phyloP scores from a whole-genome alignment of 495 filamentous ascomycete genomes.

The Rostrohypoxylon terebratum region DNA sequence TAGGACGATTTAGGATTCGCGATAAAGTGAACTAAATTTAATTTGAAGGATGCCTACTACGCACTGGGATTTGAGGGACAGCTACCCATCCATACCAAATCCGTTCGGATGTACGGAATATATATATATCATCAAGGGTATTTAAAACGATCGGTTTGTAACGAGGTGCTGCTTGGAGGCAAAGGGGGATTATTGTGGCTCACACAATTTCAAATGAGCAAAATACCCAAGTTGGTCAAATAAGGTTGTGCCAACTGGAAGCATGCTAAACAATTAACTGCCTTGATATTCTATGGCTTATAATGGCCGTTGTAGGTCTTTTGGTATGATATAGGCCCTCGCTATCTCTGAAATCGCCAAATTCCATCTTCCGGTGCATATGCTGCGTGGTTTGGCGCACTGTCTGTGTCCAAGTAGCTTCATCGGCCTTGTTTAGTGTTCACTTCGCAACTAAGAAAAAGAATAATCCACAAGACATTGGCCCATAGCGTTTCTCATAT shows the following conservation, averaged over 20 bases:
- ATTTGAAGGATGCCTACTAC: not conserved
- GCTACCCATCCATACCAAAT: not conserved
- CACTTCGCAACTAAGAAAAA: not conserved
- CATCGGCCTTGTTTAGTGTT: not conserved
- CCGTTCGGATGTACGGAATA: not conserved
- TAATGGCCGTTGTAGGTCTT: not conserved
- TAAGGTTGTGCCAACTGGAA: not conserved
- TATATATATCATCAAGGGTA: not conserved
- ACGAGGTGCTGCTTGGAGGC: not conserved
- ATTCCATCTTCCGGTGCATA: not conserved
- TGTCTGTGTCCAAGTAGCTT: not conserved
- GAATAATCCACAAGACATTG: not conserved
- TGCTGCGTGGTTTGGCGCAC: not conserved
- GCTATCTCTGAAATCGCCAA: not conserved
- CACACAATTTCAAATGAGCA: constrained; percentile 3
- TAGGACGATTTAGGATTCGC: constrained; percentile 5
- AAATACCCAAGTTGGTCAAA: constrained; percentile 20
- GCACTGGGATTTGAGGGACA: not conserved
- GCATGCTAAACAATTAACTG: not conserved
- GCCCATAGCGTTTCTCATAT: not conserved
- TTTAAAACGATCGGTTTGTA: not conserved
- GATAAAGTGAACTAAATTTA: constrained; percentile 13
- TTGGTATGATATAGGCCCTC: not conserved
- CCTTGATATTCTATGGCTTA: not conserved
- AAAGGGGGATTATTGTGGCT: not conserved